Conservation (phyloP, 257 asterid species). For the Plectranthus barbatus region DNA sequence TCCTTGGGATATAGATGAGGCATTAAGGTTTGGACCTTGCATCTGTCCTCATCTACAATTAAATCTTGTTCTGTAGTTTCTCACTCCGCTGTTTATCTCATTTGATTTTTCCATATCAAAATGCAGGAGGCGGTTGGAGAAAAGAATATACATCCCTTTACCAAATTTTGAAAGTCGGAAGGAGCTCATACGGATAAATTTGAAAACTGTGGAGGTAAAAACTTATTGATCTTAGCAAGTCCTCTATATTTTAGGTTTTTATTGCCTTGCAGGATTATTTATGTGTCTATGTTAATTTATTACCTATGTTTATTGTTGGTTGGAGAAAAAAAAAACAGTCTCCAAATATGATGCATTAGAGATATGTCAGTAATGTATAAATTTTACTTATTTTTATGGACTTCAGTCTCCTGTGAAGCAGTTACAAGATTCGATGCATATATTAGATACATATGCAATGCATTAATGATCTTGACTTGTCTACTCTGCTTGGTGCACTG, state of each 20-base stretch:
- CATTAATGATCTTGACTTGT: not conserved
- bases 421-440: not conserved
- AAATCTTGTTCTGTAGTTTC: not conserved
- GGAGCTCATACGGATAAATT: constrained; percentile 81
- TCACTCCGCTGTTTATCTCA: not conserved
- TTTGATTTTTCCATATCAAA: constrained; percentile 18
- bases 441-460: too few relatives aligned
- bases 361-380: not conserved
- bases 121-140: constrained; percentile 92
- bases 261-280: not conserved
- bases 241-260: not conserved
- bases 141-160: constrained; percentile 88
- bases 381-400: too few relatives aligned
- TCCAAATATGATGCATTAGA: not conserved
- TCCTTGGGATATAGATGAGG: constrained; percentile 99
- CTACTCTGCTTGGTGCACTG: not conserved
- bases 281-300: not conserved
- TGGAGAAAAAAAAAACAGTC: not conserved
- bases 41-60: constrained; percentile 4
- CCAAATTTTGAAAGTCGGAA: constrained; percentile 87
- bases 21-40: constrained; percentile 56
- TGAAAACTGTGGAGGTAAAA: constrained; percentile 89
- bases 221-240: not conserved
- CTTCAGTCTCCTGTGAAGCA: not conserved
- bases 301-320: not conserved